Base-by-base conservation (phyloP, 805 yeast genomes). In the Candida boleticola region DNA sequence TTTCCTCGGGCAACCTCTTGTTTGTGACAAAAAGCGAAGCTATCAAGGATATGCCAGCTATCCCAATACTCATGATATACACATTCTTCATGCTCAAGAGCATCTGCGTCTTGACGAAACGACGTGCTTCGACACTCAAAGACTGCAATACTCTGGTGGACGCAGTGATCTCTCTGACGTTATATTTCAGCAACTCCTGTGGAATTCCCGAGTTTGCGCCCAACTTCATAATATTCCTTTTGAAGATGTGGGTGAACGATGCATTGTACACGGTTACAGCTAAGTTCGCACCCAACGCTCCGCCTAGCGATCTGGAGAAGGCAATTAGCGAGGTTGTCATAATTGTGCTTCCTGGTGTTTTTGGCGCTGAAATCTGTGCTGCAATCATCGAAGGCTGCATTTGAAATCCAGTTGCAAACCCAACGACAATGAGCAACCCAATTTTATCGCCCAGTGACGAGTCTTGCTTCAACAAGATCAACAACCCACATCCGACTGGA, bases 321-420 rank as follows among this genome's bases (percentile, higher is more conserved):
- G 67, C 65, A 42, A 74, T 41, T 38, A 69, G 61, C 0, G 80
- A 57, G 4, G 81, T 75, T 1, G 76, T 64, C 56, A 77, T 53
- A 36, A 79, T 73, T 4, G 66, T 63, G 2, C 73, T 67, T 11
- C 82, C 83, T 5, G 76, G 68, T 1, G 63, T 55, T 44, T 76
- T 73, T 25, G 83, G 81, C 6, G 79, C 78, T 17, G 66, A 59
- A 6, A 78, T 54, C 50, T 78, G 81, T 1, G 75, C 64, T 1
- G 72, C 54, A 25, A 76, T 51, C 36, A 75, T 58, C n/a, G 67
- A 49, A 1, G 77, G 60, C 53, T 77, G 82, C 53, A 76, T 59
- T 41, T 59, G 61, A 13, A 74, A 26, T 1, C 85, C 85, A 32
- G 68, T 54, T 0, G 75, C 64, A 3, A 71, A 57, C 19, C 85